Conservation (phyloP, 2,329 filamentous ascomycete genomes). For the Trichoderma arundinaceum region DNA sequence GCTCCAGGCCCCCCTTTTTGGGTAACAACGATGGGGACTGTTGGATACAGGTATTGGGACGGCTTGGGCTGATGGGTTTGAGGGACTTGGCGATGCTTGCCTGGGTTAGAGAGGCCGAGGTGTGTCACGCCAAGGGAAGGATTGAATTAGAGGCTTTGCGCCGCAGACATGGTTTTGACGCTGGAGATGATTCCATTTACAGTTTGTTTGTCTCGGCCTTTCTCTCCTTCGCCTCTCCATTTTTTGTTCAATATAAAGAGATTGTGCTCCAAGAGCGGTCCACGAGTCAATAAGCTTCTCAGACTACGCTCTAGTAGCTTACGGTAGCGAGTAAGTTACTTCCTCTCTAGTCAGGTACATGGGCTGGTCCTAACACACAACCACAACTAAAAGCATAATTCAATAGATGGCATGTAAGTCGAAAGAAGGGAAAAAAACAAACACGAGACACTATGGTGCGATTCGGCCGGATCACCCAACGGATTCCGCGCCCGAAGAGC, state of each 20-base stretch:
- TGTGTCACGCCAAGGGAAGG: slow-evolving; percentile 9
- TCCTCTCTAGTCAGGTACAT: not conserved
- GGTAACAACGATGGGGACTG: slow-evolving; percentile 16
- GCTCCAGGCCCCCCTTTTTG: slow-evolving; percentile 14
- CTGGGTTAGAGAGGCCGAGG: not conserved
- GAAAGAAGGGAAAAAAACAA: not conserved
- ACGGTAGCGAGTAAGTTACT: slow-evolving; percentile 3
- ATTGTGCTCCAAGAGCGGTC: not conserved
- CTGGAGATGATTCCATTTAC: not conserved
- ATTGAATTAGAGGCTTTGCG: not conserved
- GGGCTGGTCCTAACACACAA: not conserved
- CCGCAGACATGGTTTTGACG: not conserved
- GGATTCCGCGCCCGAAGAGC: not conserved
- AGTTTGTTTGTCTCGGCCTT: not conserved
- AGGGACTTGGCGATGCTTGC: slow-evolving; percentile 6
- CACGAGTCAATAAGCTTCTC: slow-evolving; percentile 4
- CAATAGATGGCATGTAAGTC: not conserved
- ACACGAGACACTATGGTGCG: slow-evolving; percentile 16
- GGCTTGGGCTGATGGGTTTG: not conserved
- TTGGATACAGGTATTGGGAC: slow-evolving; percentile 7
- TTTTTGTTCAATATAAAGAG: not conserved
- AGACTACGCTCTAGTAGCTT: not conserved
- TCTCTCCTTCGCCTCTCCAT: no score
- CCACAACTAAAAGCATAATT: not conserved
- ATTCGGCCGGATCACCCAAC: slow-evolving; percentile 9